A percentile compares a stretch with the other conserved stretches of the same genome.
These are phyloP conservation scores for Candida andamanensis DNA, from an alignment of 805 yeast species.

Conservation along the genomic window DNA sequence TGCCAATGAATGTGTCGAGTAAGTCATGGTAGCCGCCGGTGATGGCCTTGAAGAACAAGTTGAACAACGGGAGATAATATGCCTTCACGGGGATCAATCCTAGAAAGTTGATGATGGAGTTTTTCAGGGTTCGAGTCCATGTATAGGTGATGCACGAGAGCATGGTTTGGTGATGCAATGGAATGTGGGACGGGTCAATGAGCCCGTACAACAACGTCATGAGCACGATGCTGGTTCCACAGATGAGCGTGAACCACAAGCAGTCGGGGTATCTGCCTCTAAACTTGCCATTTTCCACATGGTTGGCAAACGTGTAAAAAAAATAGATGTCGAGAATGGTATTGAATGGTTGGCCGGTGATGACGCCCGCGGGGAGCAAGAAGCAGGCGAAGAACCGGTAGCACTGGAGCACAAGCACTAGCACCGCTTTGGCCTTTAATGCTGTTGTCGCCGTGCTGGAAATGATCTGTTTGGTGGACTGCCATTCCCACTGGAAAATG, in stretches of 20 bases:
- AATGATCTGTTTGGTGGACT: not conserved
- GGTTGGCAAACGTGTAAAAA: constrained; percentile 52
- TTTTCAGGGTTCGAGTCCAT: constrained; percentile 56
- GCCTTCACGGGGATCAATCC: constrained; percentile 51
- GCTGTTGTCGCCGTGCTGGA: not conserved
- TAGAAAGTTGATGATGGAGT: constrained; percentile 49
- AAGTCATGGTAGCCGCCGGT: constrained; percentile 39
- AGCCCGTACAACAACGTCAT: constrained; percentile 24
- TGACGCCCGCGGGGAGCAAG: constrained; percentile 36
- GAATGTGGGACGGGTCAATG: constrained; percentile 13
- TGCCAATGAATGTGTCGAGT: constrained; percentile 44
- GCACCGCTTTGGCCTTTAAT: not conserved
- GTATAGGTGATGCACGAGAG: constrained; percentile 53
- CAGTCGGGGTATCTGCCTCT: constrained; percentile 49
- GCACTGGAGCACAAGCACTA: not conserved
- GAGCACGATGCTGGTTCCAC: constrained; percentile 44
- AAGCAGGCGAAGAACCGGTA: constrained; percentile 45
- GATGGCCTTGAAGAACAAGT: constrained; percentile 28
- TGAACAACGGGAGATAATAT: constrained; percentile 46
- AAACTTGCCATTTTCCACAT: constrained; percentile 50
- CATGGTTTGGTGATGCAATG: constrained; percentile 35
- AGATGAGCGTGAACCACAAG: constrained; percentile 46
- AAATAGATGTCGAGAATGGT: constrained; percentile 48
- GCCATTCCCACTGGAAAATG: constrained; percentile 8
- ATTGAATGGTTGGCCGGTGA: constrained; percentile 18